Conservation (phyloP, 805 yeast genomes). For the Candida odintsovae region DNA sequence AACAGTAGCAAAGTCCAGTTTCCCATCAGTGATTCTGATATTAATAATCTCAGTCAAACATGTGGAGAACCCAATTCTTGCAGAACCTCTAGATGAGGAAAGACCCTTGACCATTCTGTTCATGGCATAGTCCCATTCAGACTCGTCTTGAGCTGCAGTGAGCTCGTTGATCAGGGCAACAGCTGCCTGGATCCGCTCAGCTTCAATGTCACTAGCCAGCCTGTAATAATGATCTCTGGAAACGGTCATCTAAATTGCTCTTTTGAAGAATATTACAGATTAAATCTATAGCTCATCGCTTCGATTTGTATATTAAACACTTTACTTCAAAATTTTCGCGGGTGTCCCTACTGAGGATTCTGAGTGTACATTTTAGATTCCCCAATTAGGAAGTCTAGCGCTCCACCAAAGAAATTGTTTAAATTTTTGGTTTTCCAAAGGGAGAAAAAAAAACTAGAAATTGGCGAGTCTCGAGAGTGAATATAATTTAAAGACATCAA, state of each 20-base stretch:
- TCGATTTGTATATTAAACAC: no score
- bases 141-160: constrained; percentile 30
- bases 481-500: neutral
- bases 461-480: neutral
- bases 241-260: constrained; percentile 44
- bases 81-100: constrained; percentile 74
- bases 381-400: constrained; percentile 16
- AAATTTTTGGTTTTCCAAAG: neutral
- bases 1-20: constrained; percentile 34
- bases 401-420: constrained; percentile 3
- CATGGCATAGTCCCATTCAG: constrained; percentile 80
- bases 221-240: constrained; percentile 72
- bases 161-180: constrained; percentile 59
- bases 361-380: neutral
- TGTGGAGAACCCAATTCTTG: constrained; percentile 83
- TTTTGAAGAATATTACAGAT: no score
- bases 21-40: constrained; percentile 27
- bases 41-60: constrained; percentile 67
- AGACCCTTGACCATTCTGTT: constrained; percentile 76
- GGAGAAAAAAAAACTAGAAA: neutral
- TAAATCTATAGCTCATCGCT: constrained; percentile 20
- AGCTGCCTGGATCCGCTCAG: constrained; percentile 71
- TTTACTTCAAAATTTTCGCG: neutral
- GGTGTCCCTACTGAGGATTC: neutral
- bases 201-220: constrained; percentile 69